A percentile compares a stretch with the other conserved stretches of the same genome.
Conservation (phyloP, 2,329 filamentous ascomycete species). For the Fusarium domesticum region DNA sequence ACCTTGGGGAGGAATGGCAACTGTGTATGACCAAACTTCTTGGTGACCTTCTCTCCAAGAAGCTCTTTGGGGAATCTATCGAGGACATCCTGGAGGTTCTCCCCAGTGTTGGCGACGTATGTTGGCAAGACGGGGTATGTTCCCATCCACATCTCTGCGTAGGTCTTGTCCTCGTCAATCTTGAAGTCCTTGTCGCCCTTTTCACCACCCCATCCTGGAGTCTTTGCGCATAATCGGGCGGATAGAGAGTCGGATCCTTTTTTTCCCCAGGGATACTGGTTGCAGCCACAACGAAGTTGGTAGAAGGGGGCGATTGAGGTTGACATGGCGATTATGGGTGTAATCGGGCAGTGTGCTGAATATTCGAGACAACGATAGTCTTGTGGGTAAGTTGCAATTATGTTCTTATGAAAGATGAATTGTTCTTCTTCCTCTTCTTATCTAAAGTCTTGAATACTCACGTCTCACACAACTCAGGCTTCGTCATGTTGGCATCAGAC, state of each 20-base stretch:
- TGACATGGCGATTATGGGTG: slow-evolving; percentile 15
- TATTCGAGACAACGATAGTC: too few relatives aligned
- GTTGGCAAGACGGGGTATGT: slow-evolving; percentile 71
- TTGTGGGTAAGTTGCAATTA: too few relatives aligned
- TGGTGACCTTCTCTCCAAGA: slow-evolving; percentile 58
- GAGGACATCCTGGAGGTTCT: slow-evolving; percentile 63
- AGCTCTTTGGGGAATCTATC: slow-evolving; percentile 59
- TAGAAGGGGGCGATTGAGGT: slow-evolving; percentile 36
- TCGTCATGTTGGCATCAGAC: slow-evolving; percentile 22
- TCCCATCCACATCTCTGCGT: slow-evolving; percentile 72
- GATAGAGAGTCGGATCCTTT: slow-evolving; percentile 63
- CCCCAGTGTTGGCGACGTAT: slow-evolving; percentile 58
- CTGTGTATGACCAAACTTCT: slow-evolving; percentile 58
- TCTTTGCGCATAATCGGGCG: slow-evolving; percentile 62
- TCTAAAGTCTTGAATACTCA: too few relatives aligned
- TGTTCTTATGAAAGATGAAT: too few relatives aligned
- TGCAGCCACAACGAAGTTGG: slow-evolving; percentile 46
- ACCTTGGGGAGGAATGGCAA: slow-evolving; percentile 74
- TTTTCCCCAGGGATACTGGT: slow-evolving; percentile 71
- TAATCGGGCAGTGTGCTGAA: too few relatives aligned
- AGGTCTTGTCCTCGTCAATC: slow-evolving; percentile 61
- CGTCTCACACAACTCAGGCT: too few relatives aligned
- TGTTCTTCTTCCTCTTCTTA: too few relatives aligned
- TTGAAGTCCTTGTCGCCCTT: slow-evolving; percentile 46
- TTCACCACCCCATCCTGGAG: slow-evolving; percentile 45